Percentiles rank a stretch among this genome's conserved stretches.
Evolutionary conservation across 1,139 yeast species (phyloP).

Genomic region (Debaryomycetaceae sp.): DNA sequence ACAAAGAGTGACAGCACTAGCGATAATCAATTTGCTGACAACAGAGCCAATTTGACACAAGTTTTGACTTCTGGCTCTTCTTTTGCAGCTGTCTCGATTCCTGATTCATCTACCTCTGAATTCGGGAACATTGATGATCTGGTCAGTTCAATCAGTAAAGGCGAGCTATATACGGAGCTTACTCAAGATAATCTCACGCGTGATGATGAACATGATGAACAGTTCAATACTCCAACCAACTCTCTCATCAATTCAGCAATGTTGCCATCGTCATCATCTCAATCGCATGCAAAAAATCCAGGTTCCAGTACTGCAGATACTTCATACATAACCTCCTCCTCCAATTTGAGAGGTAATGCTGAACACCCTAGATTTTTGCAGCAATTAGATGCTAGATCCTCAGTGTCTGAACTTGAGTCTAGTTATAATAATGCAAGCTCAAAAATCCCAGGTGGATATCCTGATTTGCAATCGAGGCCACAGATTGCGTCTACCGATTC

Average conservation of each 20-base stretch:
- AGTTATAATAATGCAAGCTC: constrained; percentile 3
- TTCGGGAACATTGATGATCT: constrained; percentile 14
- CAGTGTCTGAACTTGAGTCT: neutral
- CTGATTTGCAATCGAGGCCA: constrained; percentile 12
- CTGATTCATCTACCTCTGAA: constrained; percentile 18
- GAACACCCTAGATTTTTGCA: neutral
- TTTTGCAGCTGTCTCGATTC: constrained; percentile 40
- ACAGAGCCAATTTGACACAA: constrained; percentile 14
- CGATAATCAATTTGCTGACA: neutral
- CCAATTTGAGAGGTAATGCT: neutral
- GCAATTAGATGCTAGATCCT: neutral
- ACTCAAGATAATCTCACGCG: neutral
- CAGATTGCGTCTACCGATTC: constrained; percentile 4
- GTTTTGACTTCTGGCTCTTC: constrained; percentile 36
- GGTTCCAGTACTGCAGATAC: constrained; percentile 5
- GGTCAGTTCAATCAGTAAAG: neutral
- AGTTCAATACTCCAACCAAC: constrained; percentile 22
- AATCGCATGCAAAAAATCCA: neutral
- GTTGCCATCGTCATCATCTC: neutral
- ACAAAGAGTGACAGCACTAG: neutral
- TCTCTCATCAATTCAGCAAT: constrained; percentile 17
- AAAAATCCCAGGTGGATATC: constrained; percentile 24
- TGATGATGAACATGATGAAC: constrained; percentile 14
- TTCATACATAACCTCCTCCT: constrained; percentile 1
- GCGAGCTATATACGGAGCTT: neutral